A percentile compares a stretch with the other conserved stretches of the same genome.
phyloP scores from a whole-genome alignment of 208 protist genomes.

The Crithidia mellificae region DNA sequence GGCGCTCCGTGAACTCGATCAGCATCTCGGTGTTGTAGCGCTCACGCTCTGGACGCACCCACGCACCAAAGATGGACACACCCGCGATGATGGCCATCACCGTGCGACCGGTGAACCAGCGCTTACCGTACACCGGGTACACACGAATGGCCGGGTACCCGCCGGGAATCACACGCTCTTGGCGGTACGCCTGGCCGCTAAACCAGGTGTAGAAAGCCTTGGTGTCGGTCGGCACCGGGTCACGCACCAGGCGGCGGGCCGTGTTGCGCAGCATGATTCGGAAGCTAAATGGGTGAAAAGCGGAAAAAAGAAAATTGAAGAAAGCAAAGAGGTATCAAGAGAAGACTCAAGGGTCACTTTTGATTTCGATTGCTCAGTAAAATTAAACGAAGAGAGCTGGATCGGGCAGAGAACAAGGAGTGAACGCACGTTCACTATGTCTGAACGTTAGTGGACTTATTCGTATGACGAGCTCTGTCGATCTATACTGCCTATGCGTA shows the following conservation, averaged over 20 bases:
- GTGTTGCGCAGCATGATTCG: slow-evolving; percentile 63
- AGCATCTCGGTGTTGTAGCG: slow-evolving; percentile 92
- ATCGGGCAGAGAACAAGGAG: too few species aligned
- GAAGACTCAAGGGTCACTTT: background rate
- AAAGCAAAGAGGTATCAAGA: background rate
- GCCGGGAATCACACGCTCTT: slow-evolving; percentile 86
- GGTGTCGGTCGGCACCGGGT: slow-evolving; percentile 85
- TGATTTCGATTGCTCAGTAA: background rate
- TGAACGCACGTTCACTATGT: too few species aligned
- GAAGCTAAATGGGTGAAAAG: background rate
- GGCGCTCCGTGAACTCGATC: slow-evolving; percentile 85
- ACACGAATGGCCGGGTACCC: slow-evolving; percentile 86
- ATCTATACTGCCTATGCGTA: too few species aligned
- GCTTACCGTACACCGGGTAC: slow-evolving; percentile 91
- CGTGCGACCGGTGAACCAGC: slow-evolving; percentile 88
- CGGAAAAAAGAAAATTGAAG: background rate
- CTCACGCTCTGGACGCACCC: slow-evolving; percentile 84
- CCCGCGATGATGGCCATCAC: slow-evolving; percentile 83
- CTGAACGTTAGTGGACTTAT: too few species aligned
- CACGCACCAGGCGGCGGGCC: slow-evolving; percentile 61
- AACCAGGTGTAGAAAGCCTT: slow-evolving; percentile 92
- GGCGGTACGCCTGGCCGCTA: slow-evolving; percentile 88
- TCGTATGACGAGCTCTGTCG: too few species aligned
- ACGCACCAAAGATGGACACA: slow-evolving; percentile 86
- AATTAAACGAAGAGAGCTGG: background rate